These are phyloP conservation scores for Exidia glandulosa DNA, from an alignment of 768 basidiomycete genomes.

Conservation along the genomic window DNA sequence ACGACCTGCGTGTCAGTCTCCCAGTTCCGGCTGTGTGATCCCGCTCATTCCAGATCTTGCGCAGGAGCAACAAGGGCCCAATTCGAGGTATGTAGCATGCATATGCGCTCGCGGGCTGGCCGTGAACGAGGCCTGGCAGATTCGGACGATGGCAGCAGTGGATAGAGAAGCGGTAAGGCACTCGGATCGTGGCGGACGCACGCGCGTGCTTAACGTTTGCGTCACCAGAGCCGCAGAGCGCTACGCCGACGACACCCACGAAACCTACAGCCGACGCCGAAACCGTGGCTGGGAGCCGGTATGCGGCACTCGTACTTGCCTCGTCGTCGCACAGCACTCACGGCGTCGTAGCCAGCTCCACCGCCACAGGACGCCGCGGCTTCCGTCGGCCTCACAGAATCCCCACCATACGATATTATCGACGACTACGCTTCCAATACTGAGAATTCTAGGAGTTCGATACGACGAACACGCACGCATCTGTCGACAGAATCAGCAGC, in stretches of 20 bases:
- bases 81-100: constrained; percentile 51
- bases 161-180: constrained; percentile 72
- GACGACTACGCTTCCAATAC: background rate
- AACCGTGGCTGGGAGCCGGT: constrained; percentile 57
- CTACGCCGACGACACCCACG: constrained; percentile 52
- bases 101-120: constrained; percentile 4
- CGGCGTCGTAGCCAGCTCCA: background rate
- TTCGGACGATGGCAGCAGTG: constrained; percentile 80
- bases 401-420: background rate
- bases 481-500: background rate
- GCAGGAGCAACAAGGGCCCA: constrained; percentile 51
- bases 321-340: background rate
- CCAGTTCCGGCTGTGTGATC: background rate
- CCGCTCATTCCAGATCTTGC: constrained; percentile 22
- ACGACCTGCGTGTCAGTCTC: constrained; percentile 36
- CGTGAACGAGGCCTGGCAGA: constrained; percentile 25
- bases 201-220: constrained; percentile 1
- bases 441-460: background rate
- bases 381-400: background rate
- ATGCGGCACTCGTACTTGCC: constrained; percentile 13
- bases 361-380: background rate
- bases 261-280: constrained; percentile 44
- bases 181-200: background rate
- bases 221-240: constrained; percentile 67
- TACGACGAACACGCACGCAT: background rate